These are phyloP conservation scores for Kurtzmaniella quercitrusa DNA, from an alignment of 1,139 yeast genomes.

Conservation along the genomic window DNA sequence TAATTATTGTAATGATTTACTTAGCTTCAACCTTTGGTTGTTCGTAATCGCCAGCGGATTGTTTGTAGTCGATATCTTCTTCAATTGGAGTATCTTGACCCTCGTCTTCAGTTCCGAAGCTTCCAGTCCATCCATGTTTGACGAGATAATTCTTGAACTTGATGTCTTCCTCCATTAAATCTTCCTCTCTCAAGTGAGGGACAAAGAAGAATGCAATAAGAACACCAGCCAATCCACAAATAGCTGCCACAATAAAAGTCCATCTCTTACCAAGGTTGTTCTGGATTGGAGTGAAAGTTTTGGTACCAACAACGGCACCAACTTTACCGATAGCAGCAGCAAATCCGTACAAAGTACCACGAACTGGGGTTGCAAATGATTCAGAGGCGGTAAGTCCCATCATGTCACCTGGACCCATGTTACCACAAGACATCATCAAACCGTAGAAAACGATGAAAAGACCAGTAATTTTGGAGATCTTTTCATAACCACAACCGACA, in stretches of 20 bases:
- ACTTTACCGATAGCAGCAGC: constrained; percentile 49
- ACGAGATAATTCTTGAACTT: constrained; percentile 58
- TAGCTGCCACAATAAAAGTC: constrained; percentile 61
- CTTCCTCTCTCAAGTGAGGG: constrained; percentile 66
- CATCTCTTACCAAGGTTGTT: constrained; percentile 26
- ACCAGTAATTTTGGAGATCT: constrained; percentile 36
- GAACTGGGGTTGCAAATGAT: constrained; percentile 67
- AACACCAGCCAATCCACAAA: constrained; percentile 66
- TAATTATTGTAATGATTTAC: too few relatives aligned
- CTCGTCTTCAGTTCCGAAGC: constrained; percentile 36
- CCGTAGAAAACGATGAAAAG: constrained; percentile 47
- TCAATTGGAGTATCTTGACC: neutral
- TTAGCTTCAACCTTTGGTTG: neutral
- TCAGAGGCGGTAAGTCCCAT: constrained; percentile 69
- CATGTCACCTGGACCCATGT: constrained; percentile 75
- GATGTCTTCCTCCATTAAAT: constrained; percentile 62
- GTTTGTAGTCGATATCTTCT: neutral
- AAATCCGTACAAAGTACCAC: constrained; percentile 60
- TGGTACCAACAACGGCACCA: constrained; percentile 49
- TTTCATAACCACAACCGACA: constrained; percentile 44
- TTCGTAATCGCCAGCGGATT: neutral
- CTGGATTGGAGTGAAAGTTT: constrained; percentile 42
- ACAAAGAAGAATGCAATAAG: constrained; percentile 56
- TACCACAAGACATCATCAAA: constrained; percentile 50
- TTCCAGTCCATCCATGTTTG: constrained; percentile 65